phyloP scores from a whole-genome alignment of 1,284 basidiomycete genomes.

The Anthracocystis walkeri region DNA sequence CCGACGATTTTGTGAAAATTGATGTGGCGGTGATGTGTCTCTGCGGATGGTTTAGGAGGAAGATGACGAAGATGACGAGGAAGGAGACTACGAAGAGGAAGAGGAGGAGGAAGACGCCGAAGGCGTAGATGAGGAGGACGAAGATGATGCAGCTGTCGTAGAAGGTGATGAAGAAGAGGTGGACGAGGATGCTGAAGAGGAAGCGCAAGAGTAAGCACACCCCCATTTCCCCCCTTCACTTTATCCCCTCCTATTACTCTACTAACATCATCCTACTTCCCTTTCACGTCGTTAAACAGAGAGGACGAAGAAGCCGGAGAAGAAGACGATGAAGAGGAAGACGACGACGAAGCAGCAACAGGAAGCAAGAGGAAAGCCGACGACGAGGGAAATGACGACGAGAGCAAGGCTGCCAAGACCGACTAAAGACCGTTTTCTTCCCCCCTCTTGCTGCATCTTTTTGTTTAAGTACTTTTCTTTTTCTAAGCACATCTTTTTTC shows the following conservation, averaged over 20 bases:
- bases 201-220: conserved; percentile 30
- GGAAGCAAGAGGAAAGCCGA: conserved; percentile 49
- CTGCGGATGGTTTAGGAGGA: conserved; percentile 16
- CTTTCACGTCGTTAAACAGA: neutral
- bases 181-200: conserved; percentile 40
- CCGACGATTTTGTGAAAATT: neutral
- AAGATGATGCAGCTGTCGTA: conserved; percentile 36
- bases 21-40: neutral
- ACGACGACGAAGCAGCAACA: conserved; percentile 21
- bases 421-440: conserved; percentile 13
- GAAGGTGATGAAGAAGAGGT: conserved; percentile 30
- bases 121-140: conserved; percentile 30
- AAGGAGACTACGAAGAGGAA: conserved; percentile 31
- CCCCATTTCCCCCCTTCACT: too few relatives aligned
- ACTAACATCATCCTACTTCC: neutral
- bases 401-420: conserved; percentile 45
- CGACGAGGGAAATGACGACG: conserved; percentile 48
- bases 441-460: neutral
- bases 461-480: neutral
- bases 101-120: conserved; percentile 23
- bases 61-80: conserved; percentile 43
- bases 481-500: too few relatives aligned
- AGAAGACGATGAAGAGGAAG: conserved; percentile 32
- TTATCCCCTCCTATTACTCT: neutral
- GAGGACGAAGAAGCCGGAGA: conserved; percentile 26